phyloP scores from a whole-genome alignment of 169 alveolate species.

The Plasmodium blacklocki region DNA sequence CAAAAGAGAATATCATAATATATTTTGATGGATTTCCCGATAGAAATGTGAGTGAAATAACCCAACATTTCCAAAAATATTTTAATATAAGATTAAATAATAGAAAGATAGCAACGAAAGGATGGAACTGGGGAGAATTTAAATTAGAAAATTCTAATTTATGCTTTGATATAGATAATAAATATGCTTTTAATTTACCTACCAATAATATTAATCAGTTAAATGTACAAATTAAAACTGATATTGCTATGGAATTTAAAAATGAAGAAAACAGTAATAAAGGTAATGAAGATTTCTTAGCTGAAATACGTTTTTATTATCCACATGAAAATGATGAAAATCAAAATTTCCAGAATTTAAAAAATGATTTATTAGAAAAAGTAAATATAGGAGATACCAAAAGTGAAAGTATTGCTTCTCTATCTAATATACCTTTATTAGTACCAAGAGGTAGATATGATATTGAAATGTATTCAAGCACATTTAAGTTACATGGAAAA shows the following conservation, averaged over 20 bases:
- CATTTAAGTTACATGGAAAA: constrained; percentile 96
- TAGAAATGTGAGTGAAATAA: constrained; percentile 82
- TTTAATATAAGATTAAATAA: constrained; percentile 80
- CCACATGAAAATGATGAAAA: constrained; percentile 75
- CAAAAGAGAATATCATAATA: constrained; percentile 45
- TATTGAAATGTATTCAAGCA: constrained; percentile 91
- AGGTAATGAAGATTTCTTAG: constrained; percentile 39
- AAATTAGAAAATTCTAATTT: constrained; percentile 85
- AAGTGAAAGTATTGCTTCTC: constrained; percentile 92
- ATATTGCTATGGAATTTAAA: constrained; percentile 90
- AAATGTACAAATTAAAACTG: constrained; percentile 90
- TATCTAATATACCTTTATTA: constrained; percentile 93
- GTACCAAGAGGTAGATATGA: constrained; percentile 98
- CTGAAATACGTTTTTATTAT: constrained; percentile 76
- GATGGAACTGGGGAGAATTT: constrained; percentile 94
- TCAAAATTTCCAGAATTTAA: constrained; percentile 55
- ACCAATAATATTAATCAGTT: constrained; percentile 88
- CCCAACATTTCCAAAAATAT: constrained; percentile 89
- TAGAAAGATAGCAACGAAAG: constrained; percentile 85
- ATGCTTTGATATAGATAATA: constrained; percentile 82
- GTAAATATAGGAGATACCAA: constrained; percentile 93
- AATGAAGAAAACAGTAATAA: constrained; percentile 38
- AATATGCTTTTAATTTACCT: constrained; percentile 85
- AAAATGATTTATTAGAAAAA: constrained; percentile 86
- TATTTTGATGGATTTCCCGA: constrained; percentile 75